Conservation (phyloP, 257 asterid genomes). For the Scutellaria baicalensis region DNA sequence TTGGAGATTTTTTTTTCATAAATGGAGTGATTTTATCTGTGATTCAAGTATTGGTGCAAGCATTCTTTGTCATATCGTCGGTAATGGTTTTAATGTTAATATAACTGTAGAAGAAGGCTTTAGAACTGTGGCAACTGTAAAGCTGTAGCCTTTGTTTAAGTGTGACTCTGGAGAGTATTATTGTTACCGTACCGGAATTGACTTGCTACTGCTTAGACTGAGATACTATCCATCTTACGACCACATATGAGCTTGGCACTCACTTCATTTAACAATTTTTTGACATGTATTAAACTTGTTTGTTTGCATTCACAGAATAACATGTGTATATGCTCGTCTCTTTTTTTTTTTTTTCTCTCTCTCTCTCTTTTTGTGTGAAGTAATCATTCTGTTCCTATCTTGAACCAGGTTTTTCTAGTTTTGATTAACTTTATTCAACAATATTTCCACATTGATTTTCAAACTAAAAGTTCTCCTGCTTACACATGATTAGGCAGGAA, state of each 20-base stretch:
- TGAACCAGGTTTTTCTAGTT: not conserved
- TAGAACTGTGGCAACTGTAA: not conserved
- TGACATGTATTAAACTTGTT: not conserved
- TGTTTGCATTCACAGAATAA: not conserved
- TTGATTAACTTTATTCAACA: not conserved
- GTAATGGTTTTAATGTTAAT: not conserved
- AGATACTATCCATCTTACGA: not conserved
- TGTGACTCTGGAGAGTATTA: not conserved
- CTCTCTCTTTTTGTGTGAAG: not conserved
- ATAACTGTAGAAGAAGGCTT: not conserved
- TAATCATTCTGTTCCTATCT: not conserved
- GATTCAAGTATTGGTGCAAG: not conserved
- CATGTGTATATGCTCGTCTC: not conserved
- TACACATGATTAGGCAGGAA: slow-evolving; percentile 66
- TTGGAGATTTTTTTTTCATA: not conserved
- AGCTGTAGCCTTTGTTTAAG: not conserved
- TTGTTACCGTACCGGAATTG: not conserved
- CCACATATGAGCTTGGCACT: not conserved
- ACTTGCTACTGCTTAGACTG: not conserved
- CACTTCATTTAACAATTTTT: not conserved
- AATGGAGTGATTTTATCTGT: not conserved
- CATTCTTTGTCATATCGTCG: not conserved
- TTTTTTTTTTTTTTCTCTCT: not conserved
- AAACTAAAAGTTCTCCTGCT: slow-evolving; percentile 9
- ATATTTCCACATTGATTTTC: slow-evolving; percentile 2